These are phyloP conservation scores for Rhytidiadelphus loreus DNA, from an alignment of 225 moss, liverwort and hornwort species.

Conservation along the genomic window DNA sequence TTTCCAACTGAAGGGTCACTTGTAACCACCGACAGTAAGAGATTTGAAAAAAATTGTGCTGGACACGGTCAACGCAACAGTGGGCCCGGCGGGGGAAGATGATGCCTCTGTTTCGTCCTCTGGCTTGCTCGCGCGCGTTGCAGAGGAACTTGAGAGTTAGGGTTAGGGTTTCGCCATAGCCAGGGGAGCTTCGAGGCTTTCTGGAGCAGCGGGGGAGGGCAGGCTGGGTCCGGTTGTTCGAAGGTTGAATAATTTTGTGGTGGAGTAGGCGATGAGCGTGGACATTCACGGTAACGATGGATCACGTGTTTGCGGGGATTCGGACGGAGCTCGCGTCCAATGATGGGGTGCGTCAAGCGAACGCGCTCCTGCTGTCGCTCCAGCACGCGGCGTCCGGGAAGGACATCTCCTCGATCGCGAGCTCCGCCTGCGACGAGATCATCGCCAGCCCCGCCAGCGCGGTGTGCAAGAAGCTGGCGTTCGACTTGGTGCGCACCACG, in stretches of 20 bases:
- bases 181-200: not conserved
- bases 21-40: not conserved
- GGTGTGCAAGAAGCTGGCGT: constrained; percentile 95
- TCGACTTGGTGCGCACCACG: constrained; percentile 74
- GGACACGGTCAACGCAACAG: not conserved
- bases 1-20: not conserved
- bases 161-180: constrained; percentile 31
- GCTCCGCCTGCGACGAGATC: constrained; percentile 88
- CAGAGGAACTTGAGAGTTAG: not conserved
- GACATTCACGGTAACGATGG: constrained; percentile 26
- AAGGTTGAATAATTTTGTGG: not conserved
- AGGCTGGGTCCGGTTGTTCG: not conserved
- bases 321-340: constrained; percentile 76
- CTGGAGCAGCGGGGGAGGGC: not conserved
- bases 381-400: constrained; percentile 83
- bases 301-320: constrained; percentile 68
- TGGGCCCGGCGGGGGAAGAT: not conserved
- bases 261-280: constrained; percentile 1
- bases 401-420: constrained; percentile 80
- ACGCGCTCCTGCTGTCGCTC: constrained; percentile 71
- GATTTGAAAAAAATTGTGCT: not conserved
- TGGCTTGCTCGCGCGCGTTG: not conserved
- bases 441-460: constrained; percentile 97
- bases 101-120: not conserved
- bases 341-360: constrained; percentile 89